These are phyloP conservation scores for Galeopsis tetrahit DNA, from an alignment of 257 asterid genomes.

Conservation along the genomic window DNA sequence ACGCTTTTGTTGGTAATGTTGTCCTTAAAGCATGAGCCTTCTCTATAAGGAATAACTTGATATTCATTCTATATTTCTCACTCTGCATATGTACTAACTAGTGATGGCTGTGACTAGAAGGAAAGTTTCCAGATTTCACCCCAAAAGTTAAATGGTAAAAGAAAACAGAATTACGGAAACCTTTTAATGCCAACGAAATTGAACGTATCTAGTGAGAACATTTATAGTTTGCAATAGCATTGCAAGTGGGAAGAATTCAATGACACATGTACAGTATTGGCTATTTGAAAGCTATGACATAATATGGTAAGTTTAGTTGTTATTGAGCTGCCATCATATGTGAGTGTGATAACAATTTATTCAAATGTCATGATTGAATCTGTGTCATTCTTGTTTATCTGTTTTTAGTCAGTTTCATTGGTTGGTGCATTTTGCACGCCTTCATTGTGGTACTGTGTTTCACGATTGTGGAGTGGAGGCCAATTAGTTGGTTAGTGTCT, in stretches of 20 bases:
- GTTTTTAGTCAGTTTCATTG: background rate
- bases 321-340: background rate
- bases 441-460: background rate
- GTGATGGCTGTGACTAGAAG: background rate
- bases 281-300: background rate
- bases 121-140: background rate
- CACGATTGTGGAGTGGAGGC: background rate
- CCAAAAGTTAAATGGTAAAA: background rate
- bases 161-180: no score
- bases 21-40: background rate
- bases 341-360: background rate
- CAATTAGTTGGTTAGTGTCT: background rate
- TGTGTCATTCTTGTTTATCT: background rate
- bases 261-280: background rate
- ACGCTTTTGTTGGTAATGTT: conserved; percentile 8
- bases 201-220: background rate
- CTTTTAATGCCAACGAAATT: background rate
- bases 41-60: conserved; percentile 4
- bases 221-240: background rate
- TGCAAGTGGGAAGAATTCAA: background rate
- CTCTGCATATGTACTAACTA: background rate
- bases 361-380: background rate
- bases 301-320: background rate
- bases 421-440: background rate
- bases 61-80: background rate